Evolutionary conservation across 352 stramenopile genomes (phyloP).

Genomic region (Phytopythium ostracodes): DNA sequence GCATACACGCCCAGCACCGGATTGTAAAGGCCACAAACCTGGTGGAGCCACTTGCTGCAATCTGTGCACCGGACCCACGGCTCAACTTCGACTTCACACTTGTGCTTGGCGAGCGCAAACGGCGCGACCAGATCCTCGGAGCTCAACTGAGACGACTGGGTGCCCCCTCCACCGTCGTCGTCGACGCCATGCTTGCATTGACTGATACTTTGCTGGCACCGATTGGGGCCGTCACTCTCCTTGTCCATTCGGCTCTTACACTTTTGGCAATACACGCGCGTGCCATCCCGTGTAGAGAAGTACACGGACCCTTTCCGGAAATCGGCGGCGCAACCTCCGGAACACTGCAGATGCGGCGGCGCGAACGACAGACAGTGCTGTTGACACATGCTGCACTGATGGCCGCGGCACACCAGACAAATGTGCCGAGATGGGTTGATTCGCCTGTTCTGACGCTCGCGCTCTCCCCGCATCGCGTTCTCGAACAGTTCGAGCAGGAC

Average conservation of each 20-base stretch:
- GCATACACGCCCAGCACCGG: constrained; percentile 55
- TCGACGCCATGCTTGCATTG: constrained; percentile 6
- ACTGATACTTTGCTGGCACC: background rate
- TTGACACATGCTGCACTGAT: constrained; percentile 69
- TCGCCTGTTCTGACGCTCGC: constrained; percentile 41
- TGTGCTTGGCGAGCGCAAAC: constrained; percentile 49
- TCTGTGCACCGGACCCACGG: constrained; percentile 78
- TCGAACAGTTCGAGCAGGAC: constrained; percentile 70
- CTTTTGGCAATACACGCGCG: constrained; percentile 76
- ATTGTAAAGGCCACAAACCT: constrained; percentile 94
- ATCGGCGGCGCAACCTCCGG: constrained; percentile 64
- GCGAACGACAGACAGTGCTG: constrained; percentile 64
- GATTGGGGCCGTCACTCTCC: constrained; percentile 12
- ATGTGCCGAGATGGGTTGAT: constrained; percentile 35
- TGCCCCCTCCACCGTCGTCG: constrained; percentile 14
- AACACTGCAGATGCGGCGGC: constrained; percentile 67
- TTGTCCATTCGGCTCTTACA: constrained; percentile 45
- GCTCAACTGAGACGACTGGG: constrained; percentile 3
- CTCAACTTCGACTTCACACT: constrained; percentile 64
- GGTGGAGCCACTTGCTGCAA: constrained; percentile 84
- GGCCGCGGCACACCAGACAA: constrained; percentile 59
- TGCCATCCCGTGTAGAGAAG: constrained; percentile 70
- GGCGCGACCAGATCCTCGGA: background rate
- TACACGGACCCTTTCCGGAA: constrained; percentile 79
- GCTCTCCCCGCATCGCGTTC: constrained; percentile 35